These are phyloP conservation scores for Colletotrichum sp. DNA, from an alignment of 2,329 filamentous ascomycete genomes.

Conservation along the genomic window DNA sequence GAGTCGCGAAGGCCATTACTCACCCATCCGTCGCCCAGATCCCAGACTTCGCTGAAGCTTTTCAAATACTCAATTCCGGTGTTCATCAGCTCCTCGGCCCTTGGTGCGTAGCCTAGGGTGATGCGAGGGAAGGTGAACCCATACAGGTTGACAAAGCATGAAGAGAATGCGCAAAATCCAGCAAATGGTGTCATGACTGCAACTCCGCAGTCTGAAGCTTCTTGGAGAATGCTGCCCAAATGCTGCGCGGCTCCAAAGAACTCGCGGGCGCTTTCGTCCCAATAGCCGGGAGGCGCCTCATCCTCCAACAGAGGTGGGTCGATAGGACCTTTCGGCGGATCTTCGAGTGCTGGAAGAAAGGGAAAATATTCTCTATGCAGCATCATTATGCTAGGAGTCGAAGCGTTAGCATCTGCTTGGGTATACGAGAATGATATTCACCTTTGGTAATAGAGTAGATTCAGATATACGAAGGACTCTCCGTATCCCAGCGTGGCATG, in stretches of 20 bases:
- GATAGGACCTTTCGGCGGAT: constrained; percentile 40
- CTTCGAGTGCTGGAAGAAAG: constrained; percentile 41
- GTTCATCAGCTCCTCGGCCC: constrained; percentile 24
- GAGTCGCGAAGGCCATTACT: not conserved
- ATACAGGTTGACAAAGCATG: constrained; percentile 47
- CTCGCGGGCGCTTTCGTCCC: constrained; percentile 40
- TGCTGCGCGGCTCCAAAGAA: constrained; percentile 41
- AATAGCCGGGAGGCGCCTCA: constrained; percentile 41
- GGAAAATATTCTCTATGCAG: constrained; percentile 49
- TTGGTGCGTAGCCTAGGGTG: constrained; percentile 37
- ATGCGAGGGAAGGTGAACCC: constrained; percentile 43
- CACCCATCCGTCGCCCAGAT: constrained; percentile 33
- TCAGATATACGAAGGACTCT: constrained; percentile 47
- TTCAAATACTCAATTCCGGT: constrained; percentile 30
- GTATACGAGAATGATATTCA: constrained; percentile 18
- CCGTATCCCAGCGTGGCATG: constrained; percentile 43
- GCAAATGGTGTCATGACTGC: constrained; percentile 45
- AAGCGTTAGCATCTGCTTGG: not conserved
- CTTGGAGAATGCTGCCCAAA: constrained; percentile 38
- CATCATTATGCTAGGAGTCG: constrained; percentile 37
- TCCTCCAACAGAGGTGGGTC: constrained; percentile 44
- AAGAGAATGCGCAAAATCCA: constrained; percentile 51
- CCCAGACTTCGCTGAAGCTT: constrained; percentile 31
- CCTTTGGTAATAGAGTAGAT: constrained; percentile 49
- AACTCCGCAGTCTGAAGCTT: constrained; percentile 39